phyloP scores from a whole-genome alignment of 2,329 filamentous ascomycete genomes.

The Fusarium kyushuense region DNA sequence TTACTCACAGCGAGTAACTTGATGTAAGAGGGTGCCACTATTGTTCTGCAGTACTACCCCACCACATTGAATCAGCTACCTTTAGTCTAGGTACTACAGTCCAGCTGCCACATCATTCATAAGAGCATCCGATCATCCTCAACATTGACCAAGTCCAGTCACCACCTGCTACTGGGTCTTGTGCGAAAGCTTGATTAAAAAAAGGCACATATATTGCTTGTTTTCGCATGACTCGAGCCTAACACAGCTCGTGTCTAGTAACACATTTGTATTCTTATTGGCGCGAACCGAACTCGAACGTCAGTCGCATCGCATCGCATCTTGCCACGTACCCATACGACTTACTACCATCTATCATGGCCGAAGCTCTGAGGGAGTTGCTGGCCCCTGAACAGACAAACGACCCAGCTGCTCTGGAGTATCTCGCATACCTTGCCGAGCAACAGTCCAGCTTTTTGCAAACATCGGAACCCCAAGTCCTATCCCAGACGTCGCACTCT shows the following conservation, averaged over 20 bases:
- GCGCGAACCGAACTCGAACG: neutral
- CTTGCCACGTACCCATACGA: constrained; percentile 1
- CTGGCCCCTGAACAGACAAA: constrained; percentile 50
- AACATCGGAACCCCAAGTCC: constrained; percentile 79
- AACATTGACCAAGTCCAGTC: neutral
- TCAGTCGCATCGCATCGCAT: constrained; percentile 3
- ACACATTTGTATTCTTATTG: neutral
- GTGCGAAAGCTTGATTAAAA: constrained; percentile 5
- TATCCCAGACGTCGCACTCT: constrained; percentile 85
- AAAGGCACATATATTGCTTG: neutral
- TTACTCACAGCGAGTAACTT: neutral
- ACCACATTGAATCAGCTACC: constrained; percentile 24
- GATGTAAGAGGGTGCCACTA: constrained; percentile 13
- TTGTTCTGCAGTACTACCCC: constrained; percentile 24
- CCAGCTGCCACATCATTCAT: constrained; percentile 41
- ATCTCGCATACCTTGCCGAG: constrained; percentile 82
- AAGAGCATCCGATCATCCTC: constrained; percentile 14
- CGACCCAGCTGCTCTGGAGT: constrained; percentile 71
- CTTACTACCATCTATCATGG: constrained; percentile 47
- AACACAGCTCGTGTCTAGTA: neutral
- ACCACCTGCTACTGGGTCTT: neutral
- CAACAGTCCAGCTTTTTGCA: constrained; percentile 80
- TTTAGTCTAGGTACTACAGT: neutral
- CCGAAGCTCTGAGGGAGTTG: constrained; percentile 54
- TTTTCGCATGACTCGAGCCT: neutral